phyloP scores from a whole-genome alignment of 2,329 filamentous ascomycete species.

The Colletotrichum sp. region DNA sequence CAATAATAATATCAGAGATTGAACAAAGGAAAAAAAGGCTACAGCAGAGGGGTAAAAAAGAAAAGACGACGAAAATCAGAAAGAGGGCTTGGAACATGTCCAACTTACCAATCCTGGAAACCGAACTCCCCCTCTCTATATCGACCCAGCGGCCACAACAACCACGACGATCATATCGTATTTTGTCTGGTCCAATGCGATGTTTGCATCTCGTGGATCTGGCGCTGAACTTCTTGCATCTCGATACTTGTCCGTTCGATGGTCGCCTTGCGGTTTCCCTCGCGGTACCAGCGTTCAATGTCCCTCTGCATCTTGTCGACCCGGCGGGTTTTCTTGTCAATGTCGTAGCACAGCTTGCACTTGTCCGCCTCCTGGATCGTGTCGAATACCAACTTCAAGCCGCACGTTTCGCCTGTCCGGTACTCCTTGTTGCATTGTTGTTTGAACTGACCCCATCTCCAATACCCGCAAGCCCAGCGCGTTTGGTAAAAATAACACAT shows the following conservation, averaged over 20 bases:
- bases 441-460: slow-evolving; percentile 93
- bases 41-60: background rate
- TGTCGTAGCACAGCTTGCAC: slow-evolving; percentile 89
- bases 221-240: slow-evolving; percentile 67
- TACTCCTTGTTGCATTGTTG: slow-evolving; percentile 95
- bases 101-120: slow-evolving; percentile 5
- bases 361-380: slow-evolving; percentile 67
- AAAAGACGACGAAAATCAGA: background rate
- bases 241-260: slow-evolving; percentile 75
- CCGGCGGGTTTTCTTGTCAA: slow-evolving; percentile 82
- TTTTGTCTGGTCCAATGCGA: slow-evolving; percentile 43
- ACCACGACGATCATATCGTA: slow-evolving; percentile 30
- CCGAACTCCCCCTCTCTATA: background rate
- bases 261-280: slow-evolving; percentile 75
- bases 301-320: slow-evolving; percentile 76
- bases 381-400: slow-evolving; percentile 85
- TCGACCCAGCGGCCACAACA: background rate
- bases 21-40: background rate
- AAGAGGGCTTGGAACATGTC: background rate
- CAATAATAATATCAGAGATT: background rate
- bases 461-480: slow-evolving; percentile 85
- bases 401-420: slow-evolving; percentile 94
- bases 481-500: slow-evolving; percentile 99
- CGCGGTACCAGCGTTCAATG: slow-evolving; percentile 77
- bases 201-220: slow-evolving; percentile 56